These are phyloP conservation scores for Flaveria floridana DNA, from an alignment of 140 eudicot species.

Conservation along the genomic window DNA sequence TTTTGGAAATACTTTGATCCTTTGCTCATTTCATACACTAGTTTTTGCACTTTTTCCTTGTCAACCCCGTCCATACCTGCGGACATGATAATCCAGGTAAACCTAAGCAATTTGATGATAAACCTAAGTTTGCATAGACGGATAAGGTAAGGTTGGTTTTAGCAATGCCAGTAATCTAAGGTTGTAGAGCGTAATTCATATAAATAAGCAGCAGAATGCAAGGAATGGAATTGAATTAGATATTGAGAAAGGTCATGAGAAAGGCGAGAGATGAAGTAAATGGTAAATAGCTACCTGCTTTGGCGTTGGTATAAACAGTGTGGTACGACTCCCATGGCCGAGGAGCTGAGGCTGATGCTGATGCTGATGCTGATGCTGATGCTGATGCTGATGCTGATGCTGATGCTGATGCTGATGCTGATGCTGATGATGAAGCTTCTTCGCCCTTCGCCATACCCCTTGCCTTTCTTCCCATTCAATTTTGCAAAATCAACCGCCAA, in stretches of 20 bases:
- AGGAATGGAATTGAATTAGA: neutral
- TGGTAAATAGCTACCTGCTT: slow-evolving; percentile 55
- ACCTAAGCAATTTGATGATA: neutral
- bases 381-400: no score
- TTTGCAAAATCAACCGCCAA: slow-evolving; percentile 12
- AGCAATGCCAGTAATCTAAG: neutral
- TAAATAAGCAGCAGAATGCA: neutral
- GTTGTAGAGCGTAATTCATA: neutral
- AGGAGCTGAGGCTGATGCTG: neutral
- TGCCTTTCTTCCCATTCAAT: slow-evolving; percentile 2
- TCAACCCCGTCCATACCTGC: slow-evolving; percentile 98
- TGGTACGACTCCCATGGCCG: slow-evolving; percentile 95
- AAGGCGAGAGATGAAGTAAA: neutral
- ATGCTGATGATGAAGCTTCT: neutral
- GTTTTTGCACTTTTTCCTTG: slow-evolving; percentile 89
- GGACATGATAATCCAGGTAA: slow-evolving; percentile 18
- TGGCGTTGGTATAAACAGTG: slow-evolving; percentile 86
- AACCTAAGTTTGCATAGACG: neutral
- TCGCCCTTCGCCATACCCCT: slow-evolving; percentile 45
- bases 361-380: no score
- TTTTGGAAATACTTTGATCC: slow-evolving; percentile 90
- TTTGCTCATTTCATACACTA: slow-evolving; percentile 96
- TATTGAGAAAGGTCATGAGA: neutral
- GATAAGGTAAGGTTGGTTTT: no score
- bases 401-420: no score